Evolutionary conservation across 257 asterid genomes (phyloP).

Genomic region (Voacanga thouarsii): DNA sequence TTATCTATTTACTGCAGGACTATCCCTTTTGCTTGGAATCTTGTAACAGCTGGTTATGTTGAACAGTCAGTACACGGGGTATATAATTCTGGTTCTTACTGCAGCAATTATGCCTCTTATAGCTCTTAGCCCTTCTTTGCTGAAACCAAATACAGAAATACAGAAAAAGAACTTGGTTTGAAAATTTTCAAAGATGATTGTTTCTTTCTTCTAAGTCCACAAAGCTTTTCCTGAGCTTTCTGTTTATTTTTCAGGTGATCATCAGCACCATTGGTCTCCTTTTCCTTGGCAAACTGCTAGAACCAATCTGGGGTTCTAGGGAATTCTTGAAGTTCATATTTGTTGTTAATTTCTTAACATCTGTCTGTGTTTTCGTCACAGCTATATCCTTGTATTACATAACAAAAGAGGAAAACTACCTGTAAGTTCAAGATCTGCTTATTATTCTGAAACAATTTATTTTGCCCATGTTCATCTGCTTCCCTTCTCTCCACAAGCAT

Average conservation of each 20-base stretch:
- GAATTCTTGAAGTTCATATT: conserved; percentile 86
- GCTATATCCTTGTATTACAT: conserved; percentile 77
- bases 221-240: background rate
- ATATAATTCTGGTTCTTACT: conserved; percentile 24
- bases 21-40: conserved; percentile 96
- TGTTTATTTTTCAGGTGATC: conserved; percentile 49
- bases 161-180: background rate
- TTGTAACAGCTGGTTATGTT: conserved; percentile 81
- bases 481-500: background rate
- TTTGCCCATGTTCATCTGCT: background rate
- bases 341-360: conserved; percentile 74
- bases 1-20: conserved; percentile 52
- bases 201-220: conserved; percentile 16
- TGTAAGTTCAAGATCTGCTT: conserved; percentile 53
- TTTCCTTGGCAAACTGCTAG: conserved; percentile 82
- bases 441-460: conserved; percentile 9
- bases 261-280: conserved; percentile 75
- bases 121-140: background rate
- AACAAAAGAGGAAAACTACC: conserved; percentile 62
- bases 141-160: background rate
- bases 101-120: background rate
- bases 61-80: conserved; percentile 89
- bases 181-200: background rate
- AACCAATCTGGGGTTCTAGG: conserved; percentile 91
- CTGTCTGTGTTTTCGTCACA: conserved; percentile 69